Base-by-base conservation (phyloP, 352 stramenopile genomes). In the Phytopythium aichiense region DNA sequence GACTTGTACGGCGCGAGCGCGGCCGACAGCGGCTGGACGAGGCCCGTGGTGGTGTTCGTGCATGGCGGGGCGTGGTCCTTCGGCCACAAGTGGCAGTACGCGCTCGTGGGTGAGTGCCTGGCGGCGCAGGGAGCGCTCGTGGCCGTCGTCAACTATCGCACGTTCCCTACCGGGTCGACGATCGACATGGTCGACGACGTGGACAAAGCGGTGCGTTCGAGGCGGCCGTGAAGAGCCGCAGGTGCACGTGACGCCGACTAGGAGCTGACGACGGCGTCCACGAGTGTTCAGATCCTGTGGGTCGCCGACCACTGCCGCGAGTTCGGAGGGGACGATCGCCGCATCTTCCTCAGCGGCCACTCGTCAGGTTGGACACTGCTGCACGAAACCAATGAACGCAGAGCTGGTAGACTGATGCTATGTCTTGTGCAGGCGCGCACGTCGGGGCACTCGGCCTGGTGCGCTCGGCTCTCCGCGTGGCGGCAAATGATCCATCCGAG, bases 161-260 rank as follows among this genome's bases (percentile, higher is more conserved):
- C 95, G 61, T 98, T 94, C 68, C 94, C 94, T 1, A 77, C 75
- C 13, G 88, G 81, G 3, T 80, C 81, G 30, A 77, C 97, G 33
- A 53, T 86, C 30, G 86, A 95, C 40, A 98, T 98, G 88, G 75
- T 95, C 28, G 56, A 94, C 43, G 92, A 98, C 72, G 72, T 97
- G 16, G 74, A 96, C 37, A 71, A 73, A 20, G 79, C 81, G 60
- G 81, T 92, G 66, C 16, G 76, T 70, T 28, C 5, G 18, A 49
- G 30, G 2, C 23, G 30, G 2, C 23, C n/a, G 51, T 20, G 2
- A 25, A 8, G 1, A 45, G 20, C 3, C 12, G 40, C 40, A 45
- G 0, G 11, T 11, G 20, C 7, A 15, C 16, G 16, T 22, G 16
- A n/a, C 9, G 16, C 1, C 6, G 7, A 49, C 9, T 43, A 22